phyloP scores from a whole-genome alignment of 495 filamentous ascomycete genomes.

The Chaetomium cochliodes region DNA sequence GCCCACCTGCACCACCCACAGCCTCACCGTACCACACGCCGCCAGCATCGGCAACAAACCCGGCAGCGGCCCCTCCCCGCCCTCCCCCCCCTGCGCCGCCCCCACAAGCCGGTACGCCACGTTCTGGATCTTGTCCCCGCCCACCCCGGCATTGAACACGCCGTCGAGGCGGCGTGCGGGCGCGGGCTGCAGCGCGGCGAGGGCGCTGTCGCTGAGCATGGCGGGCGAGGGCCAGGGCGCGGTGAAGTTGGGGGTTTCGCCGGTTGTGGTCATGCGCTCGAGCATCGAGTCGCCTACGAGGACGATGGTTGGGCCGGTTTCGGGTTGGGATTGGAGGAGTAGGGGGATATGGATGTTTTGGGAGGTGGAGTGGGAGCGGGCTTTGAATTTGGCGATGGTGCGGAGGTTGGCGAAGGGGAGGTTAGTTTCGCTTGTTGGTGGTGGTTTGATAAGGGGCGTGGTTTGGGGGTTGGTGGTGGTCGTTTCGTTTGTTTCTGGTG shows the following conservation, averaged over 20 bases:
- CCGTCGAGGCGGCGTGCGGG: neutral
- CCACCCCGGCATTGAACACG: conserved; percentile 27
- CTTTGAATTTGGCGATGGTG: conserved; percentile 24
- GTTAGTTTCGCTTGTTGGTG: neutral
- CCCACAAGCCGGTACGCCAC: conserved; percentile 39
- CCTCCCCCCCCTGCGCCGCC: neutral
- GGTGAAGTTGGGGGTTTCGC: conserved; percentile 18
- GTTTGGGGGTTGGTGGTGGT: neutral
- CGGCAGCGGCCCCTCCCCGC: neutral
- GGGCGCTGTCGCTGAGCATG: conserved; percentile 15
- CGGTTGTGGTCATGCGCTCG: conserved; percentile 36
- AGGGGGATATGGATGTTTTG: conserved; percentile 22
- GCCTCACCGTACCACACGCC: conserved; percentile 18
- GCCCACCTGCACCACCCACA: conserved; percentile 39
- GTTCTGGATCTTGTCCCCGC: conserved; percentile 37
- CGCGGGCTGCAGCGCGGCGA: too few species aligned
- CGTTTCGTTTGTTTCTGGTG: too few species aligned
- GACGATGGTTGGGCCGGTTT: conserved; percentile 18
- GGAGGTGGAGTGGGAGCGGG: conserved; percentile 28
- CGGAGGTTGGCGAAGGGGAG: conserved; percentile 7
- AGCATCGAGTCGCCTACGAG: conserved; percentile 38
- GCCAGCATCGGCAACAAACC: conserved; percentile 26
- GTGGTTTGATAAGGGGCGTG: neutral
- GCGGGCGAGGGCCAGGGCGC: conserved; percentile 25
- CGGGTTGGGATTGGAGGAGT: neutral